phyloP scores from a whole-genome alignment of 139 green algal species.

The Volvox reticuliferus region DNA sequence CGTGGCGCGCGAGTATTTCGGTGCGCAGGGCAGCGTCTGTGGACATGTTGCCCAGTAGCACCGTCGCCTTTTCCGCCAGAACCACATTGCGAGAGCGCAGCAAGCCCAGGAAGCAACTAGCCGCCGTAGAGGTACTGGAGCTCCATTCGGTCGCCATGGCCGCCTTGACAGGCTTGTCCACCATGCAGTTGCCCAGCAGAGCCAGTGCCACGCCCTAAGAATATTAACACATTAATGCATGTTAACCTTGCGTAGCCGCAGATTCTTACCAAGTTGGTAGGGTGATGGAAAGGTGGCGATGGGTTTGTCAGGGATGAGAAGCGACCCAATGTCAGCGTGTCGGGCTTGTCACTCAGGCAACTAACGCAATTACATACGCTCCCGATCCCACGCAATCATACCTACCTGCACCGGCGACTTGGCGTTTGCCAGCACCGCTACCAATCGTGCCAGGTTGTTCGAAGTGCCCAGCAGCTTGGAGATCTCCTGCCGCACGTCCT shows the following conservation, averaged over 20 bases:
- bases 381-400: no score
- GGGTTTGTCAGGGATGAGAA: no score
- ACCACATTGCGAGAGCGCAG: not conserved
- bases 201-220: constrained; percentile 49
- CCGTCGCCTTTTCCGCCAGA: constrained; percentile 53
- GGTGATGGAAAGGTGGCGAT: no score
- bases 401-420: constrained; percentile 27
- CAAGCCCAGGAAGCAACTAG: constrained; percentile 7
- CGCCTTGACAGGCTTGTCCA: constrained; percentile 50
- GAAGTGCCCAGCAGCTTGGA: constrained; percentile 44
- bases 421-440: constrained; percentile 40
- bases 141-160: constrained; percentile 44
- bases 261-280: no score
- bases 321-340: no score
- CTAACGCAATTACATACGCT: no score
- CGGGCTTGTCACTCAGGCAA: no score
- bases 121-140: not conserved
- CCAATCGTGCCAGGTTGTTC: constrained; percentile 19
- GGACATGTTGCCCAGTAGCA: constrained; percentile 66
- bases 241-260: no score
- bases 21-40: constrained; percentile 32
- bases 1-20: constrained; percentile 15
- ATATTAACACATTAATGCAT: no score
- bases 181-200: constrained; percentile 65
- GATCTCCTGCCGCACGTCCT: constrained; percentile 55